Evolutionary conservation across 352 stramenopile species (phyloP).

Genomic region (Phytophthora sp.): DNA sequence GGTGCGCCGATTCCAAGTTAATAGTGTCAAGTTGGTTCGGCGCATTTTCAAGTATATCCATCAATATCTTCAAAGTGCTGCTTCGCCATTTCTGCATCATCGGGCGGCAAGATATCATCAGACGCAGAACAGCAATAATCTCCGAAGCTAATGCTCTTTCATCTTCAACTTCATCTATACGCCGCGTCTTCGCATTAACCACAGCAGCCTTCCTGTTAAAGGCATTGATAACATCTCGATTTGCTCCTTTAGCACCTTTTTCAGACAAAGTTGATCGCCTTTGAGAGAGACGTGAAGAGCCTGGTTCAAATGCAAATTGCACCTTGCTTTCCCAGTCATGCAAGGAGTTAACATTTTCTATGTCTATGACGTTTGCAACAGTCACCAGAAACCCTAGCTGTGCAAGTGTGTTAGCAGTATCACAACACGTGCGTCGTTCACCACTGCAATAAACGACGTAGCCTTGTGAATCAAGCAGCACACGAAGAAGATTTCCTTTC

Average conservation of each 20-base stretch:
- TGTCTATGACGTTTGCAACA: constrained; percentile 44
- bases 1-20: background rate
- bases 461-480: constrained; percentile 50
- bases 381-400: constrained; percentile 49
- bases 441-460: constrained; percentile 56
- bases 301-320: constrained; percentile 48
- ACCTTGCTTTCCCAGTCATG: constrained; percentile 60
- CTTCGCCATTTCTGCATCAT: constrained; percentile 33
- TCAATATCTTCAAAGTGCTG: constrained; percentile 31
- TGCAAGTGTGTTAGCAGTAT: constrained; percentile 42
- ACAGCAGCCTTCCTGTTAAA: constrained; percentile 45
- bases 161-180: constrained; percentile 23
- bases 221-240: constrained; percentile 39
- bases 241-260: constrained; percentile 41
- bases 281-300: constrained; percentile 42
- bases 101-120: constrained; percentile 20
- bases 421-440: constrained; percentile 40
- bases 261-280: constrained; percentile 38
- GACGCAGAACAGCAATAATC: constrained; percentile 40
- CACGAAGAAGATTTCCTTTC: constrained; percentile 62
- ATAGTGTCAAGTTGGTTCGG: constrained; percentile 20
- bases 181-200: constrained; percentile 10
- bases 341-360: constrained; percentile 42
- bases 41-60: constrained; percentile 26
- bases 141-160: constrained; percentile 43